Evolutionary conservation across 2,329 filamentous ascomycete genomes (phyloP), one percentile per base, ranked within the genome.

Genomic region (Penicillium thymicola): DNA sequence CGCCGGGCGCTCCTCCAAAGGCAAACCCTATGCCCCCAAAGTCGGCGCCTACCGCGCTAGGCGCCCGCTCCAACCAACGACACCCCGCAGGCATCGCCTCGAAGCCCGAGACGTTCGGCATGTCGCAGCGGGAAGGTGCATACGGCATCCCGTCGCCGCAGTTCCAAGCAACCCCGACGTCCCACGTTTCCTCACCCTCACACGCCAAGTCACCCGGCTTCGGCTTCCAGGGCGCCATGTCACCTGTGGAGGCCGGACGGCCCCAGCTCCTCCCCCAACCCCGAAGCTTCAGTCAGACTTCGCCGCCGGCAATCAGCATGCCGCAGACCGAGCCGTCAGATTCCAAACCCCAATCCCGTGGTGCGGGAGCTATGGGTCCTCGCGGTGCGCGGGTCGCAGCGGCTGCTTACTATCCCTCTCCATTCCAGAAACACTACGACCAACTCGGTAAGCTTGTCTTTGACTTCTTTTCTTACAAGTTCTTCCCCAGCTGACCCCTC

Each of bases 391-490:
- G 74, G 16, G 64, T 76, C 45, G 73, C 81, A 40, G 76, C 79
- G 18, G 75, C 76, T 52, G 75, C 76, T 51, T 96, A 89, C 76
- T 97, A 96, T 72, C 86, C 89, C 48, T 89, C 90, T 56, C 89
- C 90, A 18, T 97, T 96, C 77, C 91, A 95, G 71, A 94, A 89
- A 74, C 93, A 97, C 75, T 92, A 95, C 76, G 90, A 95, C 76
- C 91, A 96, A 81, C 85, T 97, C 75, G 93, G 93, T 89, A 91
- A 89, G 92, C 27, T 81, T 86, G 81, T 46, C 82, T 79, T 82
- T 88, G 79, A 89, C 83, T 81, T 72, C 77, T 21, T 21, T 21
- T 21, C 2, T 21, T 21, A 21, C 21, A 4, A 16, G 7, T 7
- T 18, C 6, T 34, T 38, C 32, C 32, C 23, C 4, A 14, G 40